Evolutionary conservation across 768 basidiomycete genomes (phyloP).

Genomic region (Tylopilus sp.): DNA sequence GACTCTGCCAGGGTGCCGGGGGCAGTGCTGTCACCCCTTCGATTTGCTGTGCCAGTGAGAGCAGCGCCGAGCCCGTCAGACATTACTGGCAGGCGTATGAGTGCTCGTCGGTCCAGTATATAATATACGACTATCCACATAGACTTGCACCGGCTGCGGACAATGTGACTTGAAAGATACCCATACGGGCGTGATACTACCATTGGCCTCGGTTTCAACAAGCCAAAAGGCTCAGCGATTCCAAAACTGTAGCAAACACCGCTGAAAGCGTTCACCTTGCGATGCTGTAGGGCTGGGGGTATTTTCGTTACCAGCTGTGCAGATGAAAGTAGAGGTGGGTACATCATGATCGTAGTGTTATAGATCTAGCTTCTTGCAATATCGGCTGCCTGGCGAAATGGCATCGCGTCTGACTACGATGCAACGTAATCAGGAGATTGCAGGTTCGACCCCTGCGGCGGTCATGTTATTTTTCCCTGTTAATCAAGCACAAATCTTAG

Average conservation of each 20-base stretch:
- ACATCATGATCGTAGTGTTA: too few species aligned
- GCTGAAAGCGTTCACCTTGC: neutral
- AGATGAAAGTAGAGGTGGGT: too few species aligned
- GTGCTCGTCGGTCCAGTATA: constrained; percentile 17
- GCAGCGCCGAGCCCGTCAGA: constrained; percentile 5
- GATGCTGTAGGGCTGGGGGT: neutral
- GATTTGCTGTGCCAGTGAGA: constrained; percentile 14
- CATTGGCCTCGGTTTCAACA: neutral
- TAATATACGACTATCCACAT: neutral
- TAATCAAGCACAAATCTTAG: neutral
- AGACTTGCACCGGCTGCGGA: neutral
- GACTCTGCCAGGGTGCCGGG: neutral
- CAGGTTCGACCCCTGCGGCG: constrained; percentile 79
- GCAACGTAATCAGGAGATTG: constrained; percentile 73
- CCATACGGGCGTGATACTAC: neutral
- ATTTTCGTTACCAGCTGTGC: too few species aligned
- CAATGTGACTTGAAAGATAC: neutral
- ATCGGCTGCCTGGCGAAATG: constrained; percentile 85
- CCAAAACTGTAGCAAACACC: neutral
- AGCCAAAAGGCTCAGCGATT: neutral
- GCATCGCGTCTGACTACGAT: constrained; percentile 93
- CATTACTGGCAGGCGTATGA: neutral
- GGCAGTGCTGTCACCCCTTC: constrained; percentile 11
- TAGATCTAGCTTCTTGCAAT: neutral
- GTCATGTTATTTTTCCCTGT: constrained; percentile 12